Evolutionary conservation across 2,329 filamentous ascomycete genomes (phyloP), one percentile per base, ranked within the genome.

Genomic region (Talaromyces islandicus): DNA sequence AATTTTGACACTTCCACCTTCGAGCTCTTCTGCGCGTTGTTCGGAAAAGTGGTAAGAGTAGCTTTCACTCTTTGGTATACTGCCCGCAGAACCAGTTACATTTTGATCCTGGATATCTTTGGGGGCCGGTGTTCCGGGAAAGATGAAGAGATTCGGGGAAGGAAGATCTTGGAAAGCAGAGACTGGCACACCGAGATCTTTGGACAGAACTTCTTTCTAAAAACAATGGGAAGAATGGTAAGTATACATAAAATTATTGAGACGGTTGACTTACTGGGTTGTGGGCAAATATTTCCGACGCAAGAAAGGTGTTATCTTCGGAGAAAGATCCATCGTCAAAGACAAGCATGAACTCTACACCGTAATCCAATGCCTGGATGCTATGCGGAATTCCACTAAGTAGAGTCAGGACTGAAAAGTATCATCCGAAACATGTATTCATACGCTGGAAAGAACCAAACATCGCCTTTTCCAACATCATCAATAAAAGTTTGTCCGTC

Each of bases 401-500:
- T 11, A 11, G 38, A 24, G 14, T 64, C 24, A 59, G 32, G 38
- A 21, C 7, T 52, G 1, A 58, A 35, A 35, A 5, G 25, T 50
- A 3, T 29, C 1, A 35, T n/a, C 35, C 27, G 1, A 17, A 25
- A 17, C n/a, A 30, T 50, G 17, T 11, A 12, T n/a, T 62, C 68
- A 59, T 29, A 74, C 72, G 86, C 85, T 24, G 89, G 89, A 75
- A 92, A 92, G 68, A 90, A 92, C 89, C 88, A 92, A 7, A 92
- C 73, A 67, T 92, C 90, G 4, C 90, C 90, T 68, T 89, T 87
- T 68, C 85, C 82, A 24, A 92, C 75, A 68, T 92, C 89, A 64
- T 91, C 89, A 62, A 92, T 83, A 71, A 91, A 92, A 63, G 85
- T 89, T 62, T 89, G 85, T 10, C 89, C 89, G 63, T 92, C 87